phyloP scores from a whole-genome alignment of 2,329 filamentous ascomycete genomes.

The Arthrobotrys musiformis region DNA sequence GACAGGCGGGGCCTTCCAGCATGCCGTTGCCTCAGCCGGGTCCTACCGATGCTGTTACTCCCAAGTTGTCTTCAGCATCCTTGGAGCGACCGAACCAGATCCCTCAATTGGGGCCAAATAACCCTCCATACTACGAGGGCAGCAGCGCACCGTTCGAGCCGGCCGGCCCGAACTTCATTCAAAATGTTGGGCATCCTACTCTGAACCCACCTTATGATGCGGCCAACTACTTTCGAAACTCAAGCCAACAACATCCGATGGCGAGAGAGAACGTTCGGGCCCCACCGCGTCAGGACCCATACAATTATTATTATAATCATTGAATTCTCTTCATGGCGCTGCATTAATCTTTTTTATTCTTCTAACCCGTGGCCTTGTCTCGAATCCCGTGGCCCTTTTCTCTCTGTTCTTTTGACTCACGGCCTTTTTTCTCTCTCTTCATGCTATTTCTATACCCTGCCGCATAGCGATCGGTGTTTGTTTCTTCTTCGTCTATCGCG shows the following conservation, averaged over 20 bases:
- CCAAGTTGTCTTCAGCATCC: slow-evolving; percentile 44
- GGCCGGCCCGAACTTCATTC: background rate
- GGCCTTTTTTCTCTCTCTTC: background rate
- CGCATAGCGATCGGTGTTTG: slow-evolving; percentile 39
- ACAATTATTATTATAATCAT: slow-evolving; percentile 31
- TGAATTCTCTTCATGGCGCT: background rate
- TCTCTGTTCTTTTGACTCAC: background rate
- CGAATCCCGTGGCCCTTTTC: background rate
- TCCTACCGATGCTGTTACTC: slow-evolving; percentile 30
- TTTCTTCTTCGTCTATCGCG: background rate
- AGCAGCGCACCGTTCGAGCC: background rate
- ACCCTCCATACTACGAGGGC: background rate
- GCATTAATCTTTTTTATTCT: no score
- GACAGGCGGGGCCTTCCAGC: background rate
- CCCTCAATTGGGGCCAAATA: background rate
- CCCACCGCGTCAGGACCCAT: background rate
- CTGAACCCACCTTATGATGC: background rate
- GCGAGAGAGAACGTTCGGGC: slow-evolving; percentile 1
- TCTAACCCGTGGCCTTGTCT: no score
- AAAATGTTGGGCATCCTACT: background rate
- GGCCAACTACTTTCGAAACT: background rate
- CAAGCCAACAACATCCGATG: slow-evolving; percentile 1
- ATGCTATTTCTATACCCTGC: slow-evolving; percentile 4
- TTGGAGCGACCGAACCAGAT: slow-evolving; percentile 22
- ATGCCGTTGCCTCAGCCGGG: slow-evolving; percentile 25